Percentiles rank a stretch among this genome's conserved stretches.
These are phyloP conservation scores for Colletotrichum melonis DNA, from an alignment of 2,329 filamentous ascomycete genomes.

Conservation along the genomic window DNA sequence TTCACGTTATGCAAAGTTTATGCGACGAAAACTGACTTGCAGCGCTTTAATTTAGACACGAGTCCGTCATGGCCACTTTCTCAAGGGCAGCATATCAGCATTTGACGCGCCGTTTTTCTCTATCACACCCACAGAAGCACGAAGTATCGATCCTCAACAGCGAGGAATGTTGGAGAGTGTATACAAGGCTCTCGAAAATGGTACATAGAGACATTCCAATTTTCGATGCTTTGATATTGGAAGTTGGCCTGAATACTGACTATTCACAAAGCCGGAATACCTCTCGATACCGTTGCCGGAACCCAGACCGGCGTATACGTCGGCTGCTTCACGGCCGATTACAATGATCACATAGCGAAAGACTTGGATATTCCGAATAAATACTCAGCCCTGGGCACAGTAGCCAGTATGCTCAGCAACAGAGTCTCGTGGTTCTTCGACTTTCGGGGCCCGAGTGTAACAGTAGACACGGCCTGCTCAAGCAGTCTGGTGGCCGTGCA, in stretches of 20 bases:
- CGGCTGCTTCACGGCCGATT: constrained; percentile 43
- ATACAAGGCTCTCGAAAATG: constrained; percentile 47
- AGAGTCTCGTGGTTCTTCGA: constrained; percentile 52
- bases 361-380: constrained; percentile 32
- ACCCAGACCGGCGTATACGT: constrained; percentile 40
- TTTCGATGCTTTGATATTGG: too few relatives aligned
- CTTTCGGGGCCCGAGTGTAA: constrained; percentile 45
- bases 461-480: constrained; percentile 54
- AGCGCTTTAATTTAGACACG: constrained; percentile 22
- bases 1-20: not conserved
- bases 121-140: constrained; percentile 42
- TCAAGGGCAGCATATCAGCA: constrained; percentile 40
- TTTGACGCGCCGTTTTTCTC: constrained; percentile 44
- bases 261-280: constrained; percentile 34
- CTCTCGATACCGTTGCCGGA: constrained; percentile 37
- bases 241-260: not conserved
- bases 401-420: constrained; percentile 46
- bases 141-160: constrained; percentile 47
- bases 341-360: constrained; percentile 34
- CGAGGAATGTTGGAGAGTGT: constrained; percentile 47
- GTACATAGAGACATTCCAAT: not conserved
- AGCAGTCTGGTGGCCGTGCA: constrained; percentile 49
- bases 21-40: not conserved
- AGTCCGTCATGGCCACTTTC: constrained; percentile 42
- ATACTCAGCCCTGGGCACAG: constrained; percentile 43